Conservation (phyloP, 2,329 filamentous ascomycete species). For the Capronia epimyces region DNA sequence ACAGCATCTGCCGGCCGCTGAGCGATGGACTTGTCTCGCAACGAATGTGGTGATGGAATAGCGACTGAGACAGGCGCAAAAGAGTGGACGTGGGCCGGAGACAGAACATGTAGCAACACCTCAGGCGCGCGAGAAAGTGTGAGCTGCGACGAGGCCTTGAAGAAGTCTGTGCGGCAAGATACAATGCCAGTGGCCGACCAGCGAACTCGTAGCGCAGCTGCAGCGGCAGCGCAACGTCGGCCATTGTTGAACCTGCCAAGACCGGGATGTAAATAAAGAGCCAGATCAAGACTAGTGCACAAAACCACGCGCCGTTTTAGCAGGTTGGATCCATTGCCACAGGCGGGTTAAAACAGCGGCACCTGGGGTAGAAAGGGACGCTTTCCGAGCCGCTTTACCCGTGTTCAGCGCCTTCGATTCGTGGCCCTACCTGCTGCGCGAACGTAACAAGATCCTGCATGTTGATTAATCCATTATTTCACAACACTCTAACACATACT, state of each 20-base stretch:
- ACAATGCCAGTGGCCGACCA: neutral
- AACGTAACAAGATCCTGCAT: neutral
- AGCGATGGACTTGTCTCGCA: constrained; percentile 4
- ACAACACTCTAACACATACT: neutral
- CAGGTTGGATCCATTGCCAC: neutral
- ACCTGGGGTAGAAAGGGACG: neutral
- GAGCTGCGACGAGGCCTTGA: neutral
- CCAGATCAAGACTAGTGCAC: constrained; percentile 1
- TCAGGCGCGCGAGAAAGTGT: neutral
- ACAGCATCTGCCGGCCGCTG: constrained; percentile 11
- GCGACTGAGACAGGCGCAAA: neutral
- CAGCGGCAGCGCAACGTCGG: neutral
- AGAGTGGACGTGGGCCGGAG: neutral
- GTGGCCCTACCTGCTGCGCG: neutral
- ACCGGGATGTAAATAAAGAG: constrained; percentile 9
- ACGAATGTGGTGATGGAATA: neutral
- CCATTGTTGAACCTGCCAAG: neutral
- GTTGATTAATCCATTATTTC: constrained; percentile 8
- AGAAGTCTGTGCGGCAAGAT: neutral
- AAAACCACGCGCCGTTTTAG: neutral
- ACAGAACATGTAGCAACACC: neutral
- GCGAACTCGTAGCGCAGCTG: neutral
- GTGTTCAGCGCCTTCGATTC: neutral
- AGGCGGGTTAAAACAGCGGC: neutral
- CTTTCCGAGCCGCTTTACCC: neutral